phyloP scores from a whole-genome alignment of 495 filamentous ascomycete species.

The Schizothecium vesticola region DNA sequence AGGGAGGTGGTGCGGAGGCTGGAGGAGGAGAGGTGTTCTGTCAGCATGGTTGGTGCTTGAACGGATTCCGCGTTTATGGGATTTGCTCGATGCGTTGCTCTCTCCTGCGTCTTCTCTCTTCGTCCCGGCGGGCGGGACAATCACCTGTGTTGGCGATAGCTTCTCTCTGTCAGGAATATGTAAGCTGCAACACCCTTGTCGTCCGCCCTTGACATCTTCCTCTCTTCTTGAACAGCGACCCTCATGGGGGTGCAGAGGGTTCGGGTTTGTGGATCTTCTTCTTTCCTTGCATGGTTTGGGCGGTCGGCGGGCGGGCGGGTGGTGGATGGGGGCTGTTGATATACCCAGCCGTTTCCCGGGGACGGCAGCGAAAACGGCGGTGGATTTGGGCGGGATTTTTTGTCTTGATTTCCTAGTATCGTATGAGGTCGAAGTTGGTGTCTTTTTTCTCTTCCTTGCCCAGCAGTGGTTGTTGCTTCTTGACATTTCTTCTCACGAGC shows the following conservation, averaged over 20 bases:
- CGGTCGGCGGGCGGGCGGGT: neutral
- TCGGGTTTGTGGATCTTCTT: constrained; percentile 6
- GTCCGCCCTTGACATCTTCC: neutral
- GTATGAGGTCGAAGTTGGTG: neutral
- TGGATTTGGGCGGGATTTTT: neutral
- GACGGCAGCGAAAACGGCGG: neutral
- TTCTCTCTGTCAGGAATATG: neutral
- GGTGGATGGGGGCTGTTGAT: constrained; percentile 9
- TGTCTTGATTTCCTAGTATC: neutral
- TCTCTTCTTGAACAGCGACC: neutral
- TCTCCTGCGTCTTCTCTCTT: neutral
- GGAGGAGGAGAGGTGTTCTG: constrained; percentile 37
- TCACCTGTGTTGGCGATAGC: neutral
- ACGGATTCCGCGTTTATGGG: neutral
- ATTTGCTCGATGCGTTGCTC: neutral
- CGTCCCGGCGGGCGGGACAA: neutral
- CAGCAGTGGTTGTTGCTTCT: neutral
- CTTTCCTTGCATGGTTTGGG: constrained; percentile 2
- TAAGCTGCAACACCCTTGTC: neutral
- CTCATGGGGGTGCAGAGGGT: neutral
- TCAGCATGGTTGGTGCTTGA: constrained; percentile 23
- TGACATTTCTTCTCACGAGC: neutral
- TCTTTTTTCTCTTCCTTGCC: neutral
- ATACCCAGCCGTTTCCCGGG: constrained; percentile 3
- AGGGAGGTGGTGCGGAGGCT: constrained; percentile 47